Evolutionary conservation across 139 green algal species (phyloP).

Genomic region (Chlamydomonas sp.): DNA sequence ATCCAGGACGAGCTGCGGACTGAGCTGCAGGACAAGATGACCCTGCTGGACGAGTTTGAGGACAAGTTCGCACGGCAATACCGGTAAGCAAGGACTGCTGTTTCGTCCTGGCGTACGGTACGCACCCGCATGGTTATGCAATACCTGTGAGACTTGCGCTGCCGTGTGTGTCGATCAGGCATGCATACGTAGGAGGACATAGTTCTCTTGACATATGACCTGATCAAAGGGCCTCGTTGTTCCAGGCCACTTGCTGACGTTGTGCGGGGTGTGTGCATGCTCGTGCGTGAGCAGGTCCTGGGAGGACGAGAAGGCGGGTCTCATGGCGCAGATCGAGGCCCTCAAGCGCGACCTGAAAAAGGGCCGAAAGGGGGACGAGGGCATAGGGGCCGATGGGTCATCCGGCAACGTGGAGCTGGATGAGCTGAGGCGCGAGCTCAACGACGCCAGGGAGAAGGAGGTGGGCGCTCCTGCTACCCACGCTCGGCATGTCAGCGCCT

Average conservation of each 20-base stretch:
- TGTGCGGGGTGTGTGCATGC: neutral
- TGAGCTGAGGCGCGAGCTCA: slow-evolving; percentile 51
- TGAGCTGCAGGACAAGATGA: slow-evolving; percentile 69
- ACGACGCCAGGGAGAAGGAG: slow-evolving; percentile 63
- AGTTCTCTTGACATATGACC: neutral
- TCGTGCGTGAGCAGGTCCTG: slow-evolving; percentile 49
- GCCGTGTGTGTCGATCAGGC: too few relatives aligned
- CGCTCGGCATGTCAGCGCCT: neutral
- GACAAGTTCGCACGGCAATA: slow-evolving; percentile 67
- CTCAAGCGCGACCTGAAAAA: slow-evolving; percentile 28
- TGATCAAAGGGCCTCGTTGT: too few relatives aligned
- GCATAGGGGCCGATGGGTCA: neutral
- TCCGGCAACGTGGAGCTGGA: slow-evolving; percentile 23
- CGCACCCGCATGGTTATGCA: too few relatives aligned
- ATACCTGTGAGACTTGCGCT: too few relatives aligned
- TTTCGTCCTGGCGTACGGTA: neutral
- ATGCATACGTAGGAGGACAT: too few relatives aligned
- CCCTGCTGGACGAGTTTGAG: slow-evolving; percentile 80
- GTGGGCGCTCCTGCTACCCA: slow-evolving; percentile 5
- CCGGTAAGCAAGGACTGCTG: slow-evolving; percentile 37
- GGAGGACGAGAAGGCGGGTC: slow-evolving; percentile 59
- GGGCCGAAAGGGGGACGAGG: neutral
- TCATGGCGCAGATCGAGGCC: slow-evolving; percentile 60
- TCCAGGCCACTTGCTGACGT: too few relatives aligned
- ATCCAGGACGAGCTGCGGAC: slow-evolving; percentile 57